Base-by-base conservation (phyloP, 768 basidiomycete species). In the Psilocybe subaeruginosa region DNA sequence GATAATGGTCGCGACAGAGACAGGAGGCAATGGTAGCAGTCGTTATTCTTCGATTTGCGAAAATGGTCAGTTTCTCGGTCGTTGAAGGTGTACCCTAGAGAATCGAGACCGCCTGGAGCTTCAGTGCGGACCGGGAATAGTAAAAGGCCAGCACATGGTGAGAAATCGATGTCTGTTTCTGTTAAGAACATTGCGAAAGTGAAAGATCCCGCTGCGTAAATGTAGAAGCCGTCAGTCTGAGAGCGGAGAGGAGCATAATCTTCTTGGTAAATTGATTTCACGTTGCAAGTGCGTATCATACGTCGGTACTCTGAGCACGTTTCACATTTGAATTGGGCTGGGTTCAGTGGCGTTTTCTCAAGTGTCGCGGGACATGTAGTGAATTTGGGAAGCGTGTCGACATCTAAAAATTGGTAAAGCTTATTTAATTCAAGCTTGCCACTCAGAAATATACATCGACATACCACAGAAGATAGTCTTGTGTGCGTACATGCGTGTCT, bases 231-330 rank as follows among this genome's bases (percentile, higher is more conserved):
- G 41, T 16, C 7, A 39, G 14, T 11, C 41, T 43, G 41, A n/a
- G 41, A 39, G 37, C 14, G 14, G 37, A 35, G 16, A 17, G 53
- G 16, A 54, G 39, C 17, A 30, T 9, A 30, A 54, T 33, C 23
- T 27, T 46, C 45, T 56, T 19, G 45, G 29, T 47, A 45, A 58
- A 51, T 58, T 58, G 49, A 31, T 58, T 58, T 23, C 57, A 58
- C 57, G 49, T 51, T 58, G 37, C 49, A 37, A n/a, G 29, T 19
- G 56, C 9, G 23, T 39, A 43, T 35, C 33, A 31, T 4, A 23
- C 1, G 16, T 30, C 5, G 43, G 30, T 46, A 41, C 23, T 58
- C 29, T 35, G 47, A 19, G 19, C 37, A 58, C 27, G 41, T 56
- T 56, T 56, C 45, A 17, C 16, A 35, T 37, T 30, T 56, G 14